Conservation (phyloP, 768 basidiomycete species). For the Asterophora lycoperdoides region DNA sequence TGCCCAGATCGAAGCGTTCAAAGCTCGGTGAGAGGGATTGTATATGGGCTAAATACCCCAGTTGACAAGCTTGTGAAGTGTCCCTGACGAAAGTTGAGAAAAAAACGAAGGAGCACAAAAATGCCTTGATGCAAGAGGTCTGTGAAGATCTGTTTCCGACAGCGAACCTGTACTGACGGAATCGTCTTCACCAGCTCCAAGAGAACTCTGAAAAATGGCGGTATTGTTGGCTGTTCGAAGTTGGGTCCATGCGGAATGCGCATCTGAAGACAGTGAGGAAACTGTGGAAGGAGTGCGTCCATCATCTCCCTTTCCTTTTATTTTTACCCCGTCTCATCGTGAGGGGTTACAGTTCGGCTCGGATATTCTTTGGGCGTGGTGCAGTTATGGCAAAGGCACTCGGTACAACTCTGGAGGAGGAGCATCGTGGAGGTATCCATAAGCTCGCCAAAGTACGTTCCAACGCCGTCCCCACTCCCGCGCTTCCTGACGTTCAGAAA, state of each 20-base stretch:
- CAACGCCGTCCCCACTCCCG: neutral
- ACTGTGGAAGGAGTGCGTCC: slow-evolving; percentile 84
- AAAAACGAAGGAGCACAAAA: slow-evolving; percentile 91
- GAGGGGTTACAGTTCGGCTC: slow-evolving; percentile 57
- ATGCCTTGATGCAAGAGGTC: slow-evolving; percentile 75
- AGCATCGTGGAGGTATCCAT: slow-evolving; percentile 73
- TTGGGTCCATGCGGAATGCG: slow-evolving; percentile 93
- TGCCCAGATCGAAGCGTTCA: slow-evolving; percentile 88
- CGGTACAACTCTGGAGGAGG: slow-evolving; percentile 81
- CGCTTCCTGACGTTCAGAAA: slow-evolving; percentile 2
- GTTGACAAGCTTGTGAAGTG: slow-evolving; percentile 42
- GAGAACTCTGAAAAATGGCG: slow-evolving; percentile 83
- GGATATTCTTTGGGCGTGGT: slow-evolving; percentile 84
- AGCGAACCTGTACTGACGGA: slow-evolving; percentile 4
- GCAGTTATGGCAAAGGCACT: slow-evolving; percentile 96
- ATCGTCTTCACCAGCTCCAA: slow-evolving; percentile 54
- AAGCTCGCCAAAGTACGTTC: slow-evolving; percentile 70
- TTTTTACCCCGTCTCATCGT: slow-evolving; percentile 3
- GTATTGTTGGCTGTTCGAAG: slow-evolving; percentile 94
- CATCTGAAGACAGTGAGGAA: slow-evolving; percentile 91
- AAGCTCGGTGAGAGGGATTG: slow-evolving; percentile 65
- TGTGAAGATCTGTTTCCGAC: slow-evolving; percentile 17
- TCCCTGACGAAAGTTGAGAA: slow-evolving; percentile 92
- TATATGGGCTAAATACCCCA: slow-evolving; percentile 7
- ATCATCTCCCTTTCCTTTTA: neutral